Conservation (phyloP, 106 monocot genomes). For the Acanthochlamys bracteata region DNA sequence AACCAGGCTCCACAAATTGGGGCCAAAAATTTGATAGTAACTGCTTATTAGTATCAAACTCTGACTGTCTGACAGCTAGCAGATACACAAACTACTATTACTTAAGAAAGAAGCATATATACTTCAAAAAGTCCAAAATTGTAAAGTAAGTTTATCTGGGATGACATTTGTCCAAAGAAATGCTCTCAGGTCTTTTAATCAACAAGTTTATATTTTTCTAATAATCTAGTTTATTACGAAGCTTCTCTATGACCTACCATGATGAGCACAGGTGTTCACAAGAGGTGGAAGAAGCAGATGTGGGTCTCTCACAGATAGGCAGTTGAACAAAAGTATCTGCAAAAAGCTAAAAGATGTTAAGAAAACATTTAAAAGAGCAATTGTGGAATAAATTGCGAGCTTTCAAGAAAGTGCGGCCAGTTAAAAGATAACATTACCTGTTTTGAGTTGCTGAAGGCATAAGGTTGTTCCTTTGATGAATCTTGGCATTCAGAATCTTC, state of each 20-base stretch:
- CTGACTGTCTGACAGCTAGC: no score
- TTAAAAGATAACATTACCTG: conserved; percentile 16
- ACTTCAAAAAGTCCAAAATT: no score
- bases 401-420: background rate
- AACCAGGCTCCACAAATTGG: no score
- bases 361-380: no score
- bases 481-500: conserved; percentile 19
- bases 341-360: conserved; percentile 10
- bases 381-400: background rate
- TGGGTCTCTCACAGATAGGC: conserved; percentile 93
- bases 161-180: no score
- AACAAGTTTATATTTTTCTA: no score
- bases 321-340: conserved; percentile 95
- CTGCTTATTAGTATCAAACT: no score
- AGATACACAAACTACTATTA: no score
- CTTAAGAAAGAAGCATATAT: no score
- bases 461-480: conserved; percentile 4
- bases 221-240: background rate
- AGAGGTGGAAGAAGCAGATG: conserved; percentile 72
- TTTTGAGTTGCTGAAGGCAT: conserved; percentile 7
- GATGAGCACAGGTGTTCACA: conserved; percentile 47
- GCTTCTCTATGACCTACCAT: conserved; percentile 38
- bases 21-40: no score
- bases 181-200: no score
- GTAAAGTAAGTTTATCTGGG: no score